Percentiles rank a stretch among this genome's conserved stretches.
Conservation (phyloP, 495 filamentous ascomycete species). For the Paragyromitra xinjiangensis region DNA sequence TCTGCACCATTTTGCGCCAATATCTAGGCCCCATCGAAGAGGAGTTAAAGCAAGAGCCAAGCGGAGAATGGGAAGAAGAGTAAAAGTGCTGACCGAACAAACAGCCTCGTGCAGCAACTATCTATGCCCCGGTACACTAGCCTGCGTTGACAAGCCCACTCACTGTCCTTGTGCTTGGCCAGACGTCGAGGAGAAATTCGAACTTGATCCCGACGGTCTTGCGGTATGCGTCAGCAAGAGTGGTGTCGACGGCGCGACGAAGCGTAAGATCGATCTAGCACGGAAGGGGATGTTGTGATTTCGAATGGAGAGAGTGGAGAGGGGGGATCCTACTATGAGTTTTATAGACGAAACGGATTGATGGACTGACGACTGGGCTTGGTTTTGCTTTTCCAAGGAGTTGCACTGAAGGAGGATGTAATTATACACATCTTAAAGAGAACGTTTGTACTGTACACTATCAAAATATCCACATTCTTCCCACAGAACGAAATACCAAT, state of each 20-base stretch:
- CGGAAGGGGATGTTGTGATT: conserved; percentile 72
- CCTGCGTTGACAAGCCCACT: conserved; percentile 79
- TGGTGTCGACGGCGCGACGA: conserved; percentile 62
- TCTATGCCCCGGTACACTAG: conserved; percentile 74
- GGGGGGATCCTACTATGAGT: background rate
- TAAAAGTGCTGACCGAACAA: conserved; percentile 14
- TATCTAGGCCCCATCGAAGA: conserved; percentile 1
- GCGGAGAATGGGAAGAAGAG: background rate
- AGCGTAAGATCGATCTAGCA: conserved; percentile 70
- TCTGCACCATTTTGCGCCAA: conserved; percentile 1
- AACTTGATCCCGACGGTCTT: conserved; percentile 71
- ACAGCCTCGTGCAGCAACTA: conserved; percentile 75
- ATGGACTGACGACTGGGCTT: conserved; percentile 18
- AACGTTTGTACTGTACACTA: background rate
- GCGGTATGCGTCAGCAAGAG: conserved; percentile 74
- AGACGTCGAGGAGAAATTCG: conserved; percentile 74
- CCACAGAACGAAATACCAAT: background rate
- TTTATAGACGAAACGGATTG: background rate
- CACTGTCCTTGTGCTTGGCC: conserved; percentile 79
- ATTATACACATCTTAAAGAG: conserved; percentile 11
- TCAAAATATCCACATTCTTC: background rate
- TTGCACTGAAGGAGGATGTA: conserved; percentile 22
- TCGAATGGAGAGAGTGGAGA: background rate
- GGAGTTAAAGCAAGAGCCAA: background rate
- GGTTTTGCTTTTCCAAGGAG: conserved; percentile 2